Evolutionary conservation across 345 rosid genomes (phyloP), one percentile per base, ranked within the genome.

Genomic region (Bruguiera parviflora): DNA sequence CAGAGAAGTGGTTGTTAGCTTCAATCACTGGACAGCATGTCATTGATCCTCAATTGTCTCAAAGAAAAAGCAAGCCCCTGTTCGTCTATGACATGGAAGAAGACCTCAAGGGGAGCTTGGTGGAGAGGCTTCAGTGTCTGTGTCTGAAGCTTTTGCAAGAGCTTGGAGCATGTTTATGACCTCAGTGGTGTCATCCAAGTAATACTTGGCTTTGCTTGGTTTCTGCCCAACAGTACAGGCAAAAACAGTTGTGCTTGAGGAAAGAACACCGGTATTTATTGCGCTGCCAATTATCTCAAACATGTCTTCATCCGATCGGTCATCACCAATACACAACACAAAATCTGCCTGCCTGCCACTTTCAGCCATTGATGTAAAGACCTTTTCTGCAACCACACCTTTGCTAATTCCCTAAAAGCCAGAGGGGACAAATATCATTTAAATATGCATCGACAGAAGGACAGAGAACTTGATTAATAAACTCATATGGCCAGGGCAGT

Each of bases 171-270:
- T 83, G 70, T 53, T 75, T 60, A 88, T 74, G 24, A 86, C 91
- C 19, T 84, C 91, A 24, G 62, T 24, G 5, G 91, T 66, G 70
- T 89, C 92, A 27, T 89, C 96, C 74, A 93, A 66, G 73, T 91
- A 93, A 77, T 93, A 93, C 79, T 83, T 93, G 62, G 98, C 98
- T 82, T 93, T 93, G 83, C 98, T 93, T 56, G 98, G 98, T 80
- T 93, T 93, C 80, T 93, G 98, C 15, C 90, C 97, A n/a, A 93
- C 98, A 11, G 96, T 91, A 84, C 97, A 91, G 51, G 98, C 95
- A 71, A 85, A 91, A 10, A 85, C 82, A 9, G 85, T 77, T 0
- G 84, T 75, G 68, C 65, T 77, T 11, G 87, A 49, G 9, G 85
- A 78, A 20, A 88, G 78, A 33, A 72, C 37, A 27, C 87, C 82